Conservation (phyloP, 2,329 filamentous ascomycete species). For the Ophiostoma quercus region DNA sequence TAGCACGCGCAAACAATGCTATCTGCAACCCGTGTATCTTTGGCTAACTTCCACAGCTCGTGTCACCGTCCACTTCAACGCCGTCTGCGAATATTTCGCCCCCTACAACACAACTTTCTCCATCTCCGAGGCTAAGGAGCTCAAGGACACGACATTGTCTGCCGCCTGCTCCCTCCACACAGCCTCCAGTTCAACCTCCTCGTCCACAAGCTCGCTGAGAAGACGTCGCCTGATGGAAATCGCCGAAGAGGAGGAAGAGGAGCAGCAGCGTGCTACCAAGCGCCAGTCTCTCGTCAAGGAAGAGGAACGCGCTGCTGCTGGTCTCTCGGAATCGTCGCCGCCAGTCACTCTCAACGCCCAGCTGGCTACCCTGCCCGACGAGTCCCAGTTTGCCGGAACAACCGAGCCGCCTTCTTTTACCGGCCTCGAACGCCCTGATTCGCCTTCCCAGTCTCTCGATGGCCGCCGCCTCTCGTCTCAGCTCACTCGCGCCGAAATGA, state of each 20-base stretch:
- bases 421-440: conserved; percentile 38
- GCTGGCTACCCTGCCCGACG: conserved; percentile 47
- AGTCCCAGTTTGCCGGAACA: conserved; percentile 47
- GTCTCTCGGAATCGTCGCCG: conserved; percentile 29
- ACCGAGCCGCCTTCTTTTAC: conserved; percentile 37
- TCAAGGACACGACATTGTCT: conserved; percentile 83
- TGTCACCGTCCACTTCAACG: conserved; percentile 66
- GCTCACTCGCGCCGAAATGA: conserved; percentile 48
- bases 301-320: conserved; percentile 24
- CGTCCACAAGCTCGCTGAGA: conserved; percentile 73
- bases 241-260: conserved; percentile 79
- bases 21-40: background rate
- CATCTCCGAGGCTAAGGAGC: conserved; percentile 66
- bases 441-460: conserved; percentile 44
- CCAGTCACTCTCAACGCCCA: conserved; percentile 49
- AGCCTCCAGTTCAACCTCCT: conserved; percentile 77
- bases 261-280: conserved; percentile 51
- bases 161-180: conserved; percentile 85
- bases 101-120: conserved; percentile 83
- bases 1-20: background rate
- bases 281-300: conserved; percentile 50
- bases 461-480: conserved; percentile 48
- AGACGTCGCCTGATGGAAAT: conserved; percentile 81
- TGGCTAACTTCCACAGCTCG: conserved; percentile 55
- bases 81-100: conserved; percentile 65